Conservation (phyloP, 2,329 filamentous ascomycete species). For the Alternaria longipes region DNA sequence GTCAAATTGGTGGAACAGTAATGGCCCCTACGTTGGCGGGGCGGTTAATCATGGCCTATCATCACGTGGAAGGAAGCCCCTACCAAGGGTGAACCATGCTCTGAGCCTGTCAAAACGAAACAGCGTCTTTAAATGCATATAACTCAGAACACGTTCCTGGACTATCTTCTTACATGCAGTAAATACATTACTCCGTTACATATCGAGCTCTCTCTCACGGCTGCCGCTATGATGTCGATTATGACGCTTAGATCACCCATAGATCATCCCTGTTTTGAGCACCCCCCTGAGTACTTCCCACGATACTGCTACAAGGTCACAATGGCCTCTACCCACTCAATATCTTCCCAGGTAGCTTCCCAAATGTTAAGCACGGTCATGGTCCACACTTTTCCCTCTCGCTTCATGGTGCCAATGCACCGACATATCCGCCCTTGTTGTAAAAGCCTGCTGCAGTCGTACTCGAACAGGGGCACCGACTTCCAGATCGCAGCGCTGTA, state of each 20-base stretch:
- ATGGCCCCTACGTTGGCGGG: conserved; percentile 29
- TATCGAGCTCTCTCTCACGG: background rate
- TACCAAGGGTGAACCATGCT: conserved; percentile 7
- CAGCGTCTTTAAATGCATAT: background rate
- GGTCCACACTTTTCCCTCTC: conserved; percentile 55
- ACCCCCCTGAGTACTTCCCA: background rate
- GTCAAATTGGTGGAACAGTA: conserved; percentile 8
- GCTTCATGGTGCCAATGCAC: conserved; percentile 60
- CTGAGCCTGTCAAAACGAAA: background rate
- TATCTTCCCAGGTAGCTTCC: conserved; percentile 63
- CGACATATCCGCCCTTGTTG: conserved; percentile 55
- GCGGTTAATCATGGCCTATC: conserved; percentile 29
- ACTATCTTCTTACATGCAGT: background rate
- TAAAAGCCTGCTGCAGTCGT: conserved; percentile 58
- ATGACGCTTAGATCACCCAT: conserved; percentile 16
- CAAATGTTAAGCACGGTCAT: conserved; percentile 61
- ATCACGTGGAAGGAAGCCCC: conserved; percentile 27
- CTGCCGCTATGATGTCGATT: background rate
- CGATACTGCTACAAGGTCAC: conserved; percentile 28
- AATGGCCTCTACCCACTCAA: conserved; percentile 61
- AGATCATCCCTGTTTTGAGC: background rate
- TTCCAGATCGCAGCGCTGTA: conserved; percentile 58
- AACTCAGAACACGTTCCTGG: background rate
- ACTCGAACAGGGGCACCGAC: conserved; percentile 56
- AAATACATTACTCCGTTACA: too few species aligned